Evolutionary conservation across 805 yeast genomes (phyloP).

Genomic region (Candida methanosorbosa): DNA sequence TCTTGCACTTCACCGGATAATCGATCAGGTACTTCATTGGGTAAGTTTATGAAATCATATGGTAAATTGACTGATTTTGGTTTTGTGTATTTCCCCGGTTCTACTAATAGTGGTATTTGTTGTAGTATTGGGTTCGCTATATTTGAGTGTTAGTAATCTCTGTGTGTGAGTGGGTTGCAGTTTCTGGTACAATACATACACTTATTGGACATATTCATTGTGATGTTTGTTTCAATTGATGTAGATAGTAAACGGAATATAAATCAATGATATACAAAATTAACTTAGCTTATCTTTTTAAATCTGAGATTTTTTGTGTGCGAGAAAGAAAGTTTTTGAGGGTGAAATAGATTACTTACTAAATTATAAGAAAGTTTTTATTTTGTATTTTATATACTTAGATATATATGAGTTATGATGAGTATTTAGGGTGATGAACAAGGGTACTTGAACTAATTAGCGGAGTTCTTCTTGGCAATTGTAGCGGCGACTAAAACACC

Average conservation of each 20-base stretch:
- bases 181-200: background rate
- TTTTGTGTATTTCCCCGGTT: slow-evolving; percentile 15
- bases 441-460: too few relatives aligned
- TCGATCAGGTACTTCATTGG: slow-evolving; percentile 3
- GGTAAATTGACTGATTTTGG: slow-evolving; percentile 18
- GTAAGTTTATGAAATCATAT: slow-evolving; percentile 12
- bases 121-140: slow-evolving; percentile 13
- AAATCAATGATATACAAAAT: too few relatives aligned
- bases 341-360: too few relatives aligned
- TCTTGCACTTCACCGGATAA: too few relatives aligned
- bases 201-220: background rate
- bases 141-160: background rate
- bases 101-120: slow-evolving; percentile 19
- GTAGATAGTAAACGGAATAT: too few relatives aligned
- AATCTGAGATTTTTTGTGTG: too few relatives aligned
- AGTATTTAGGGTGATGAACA: too few relatives aligned
- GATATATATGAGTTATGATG: too few relatives aligned
- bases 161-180: background rate
- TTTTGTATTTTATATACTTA: background rate
- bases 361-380: background rate
- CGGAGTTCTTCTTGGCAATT: slow-evolving; percentile 32
- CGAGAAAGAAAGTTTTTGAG: too few relatives aligned
- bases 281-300: too few relatives aligned
- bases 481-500: slow-evolving; percentile 61
- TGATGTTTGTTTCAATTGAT: background rate